A percentile compares a stretch with the other conserved stretches of the same genome.
These are phyloP conservation scores for Parvularia atlantis DNA, from an alignment of 78 protist species.

Conservation along the genomic window DNA sequence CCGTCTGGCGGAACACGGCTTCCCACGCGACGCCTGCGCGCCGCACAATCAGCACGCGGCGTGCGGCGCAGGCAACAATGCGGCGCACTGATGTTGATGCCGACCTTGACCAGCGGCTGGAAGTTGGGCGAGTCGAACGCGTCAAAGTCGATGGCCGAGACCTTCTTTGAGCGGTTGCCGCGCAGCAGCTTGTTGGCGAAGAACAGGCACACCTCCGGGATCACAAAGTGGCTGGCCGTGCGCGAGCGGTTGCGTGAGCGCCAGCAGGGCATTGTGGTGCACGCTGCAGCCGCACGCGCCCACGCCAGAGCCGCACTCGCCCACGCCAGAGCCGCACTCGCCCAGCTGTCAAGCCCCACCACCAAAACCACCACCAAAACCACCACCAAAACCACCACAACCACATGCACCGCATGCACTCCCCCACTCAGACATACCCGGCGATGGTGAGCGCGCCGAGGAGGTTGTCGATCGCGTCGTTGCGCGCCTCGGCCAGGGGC, in stretches of 20 bases:
- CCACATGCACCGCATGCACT: too few species aligned
- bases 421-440: too few species aligned
- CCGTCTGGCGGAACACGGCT: too few species aligned
- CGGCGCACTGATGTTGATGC: too few species aligned
- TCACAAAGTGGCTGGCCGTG: conserved; percentile 37
- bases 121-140: conserved; percentile 45
- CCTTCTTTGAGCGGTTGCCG: conserved; percentile 48
- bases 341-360: too few species aligned
- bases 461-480: conserved; percentile 23
- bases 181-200: conserved; percentile 43
- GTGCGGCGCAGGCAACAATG: too few species aligned
- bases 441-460: conserved; percentile 1
- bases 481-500: conserved; percentile 48
- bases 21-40: too few species aligned
- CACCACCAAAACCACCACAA: too few species aligned
- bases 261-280: neutral
- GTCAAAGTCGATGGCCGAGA: conserved; percentile 8
- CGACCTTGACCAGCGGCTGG: conserved; percentile 46
- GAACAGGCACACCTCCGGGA: conserved; percentile 55
- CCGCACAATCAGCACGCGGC: neutral
- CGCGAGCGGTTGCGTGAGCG: conserved; percentile 10
- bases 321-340: too few species aligned
- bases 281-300: conserved; percentile 38
- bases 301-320: too few species aligned
- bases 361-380: too few species aligned